Base-by-base conservation (phyloP, 345 rosid genomes). In the Camelina neglecta region DNA sequence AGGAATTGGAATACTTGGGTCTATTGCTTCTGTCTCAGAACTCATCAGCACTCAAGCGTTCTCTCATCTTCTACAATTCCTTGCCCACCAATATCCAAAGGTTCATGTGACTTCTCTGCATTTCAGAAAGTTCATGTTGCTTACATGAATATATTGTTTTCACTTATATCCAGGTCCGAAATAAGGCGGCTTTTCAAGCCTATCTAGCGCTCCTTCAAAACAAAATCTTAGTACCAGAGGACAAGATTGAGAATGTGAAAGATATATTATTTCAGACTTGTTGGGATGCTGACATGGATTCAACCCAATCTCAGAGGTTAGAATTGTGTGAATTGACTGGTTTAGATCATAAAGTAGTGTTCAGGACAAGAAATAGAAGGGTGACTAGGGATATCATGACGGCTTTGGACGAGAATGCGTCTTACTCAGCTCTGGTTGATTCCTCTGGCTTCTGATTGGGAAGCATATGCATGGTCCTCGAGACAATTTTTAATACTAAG, bases 81-180 rank as follows among this genome's bases (percentile, higher is more conserved):
- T 92, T 20, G 80, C 80, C 69, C 93, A 92, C 81, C 92, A 87
- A 60, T 94, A 85, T 82, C 97, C 93, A 62, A 94, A 86, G 98
- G 98, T 90, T 48, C 53, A 35, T 59, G 45, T n/a, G 24, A 35
- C 24, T 59, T 16, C 6, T 59, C 64, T 59, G 45, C 45, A 59
- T 59, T 59, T 16, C 29, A n/a, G 26, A 59, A 59, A 16, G 8
- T 8, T 59, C 45, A 35, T 59, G 63, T 35, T 59, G 64, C 24
- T 59, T 59, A 35, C 45, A 8, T 35, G 44, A 36, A 3, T 35
- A 6, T 35, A 35, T n/a, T 8, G 13, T 48, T 57, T 59, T 65
- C 53, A 65, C 29, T 5, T 67, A 62, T n/a, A 44, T 69, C 71
- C 86, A 91, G 98, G 92, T 94, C 16, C 86, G 97, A 49, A 88